Percentiles rank a stretch among this genome's conserved stretches.
Evolutionary conservation across 106 monocot species (phyloP).

Genomic region (Agapanthus africanus): DNA sequence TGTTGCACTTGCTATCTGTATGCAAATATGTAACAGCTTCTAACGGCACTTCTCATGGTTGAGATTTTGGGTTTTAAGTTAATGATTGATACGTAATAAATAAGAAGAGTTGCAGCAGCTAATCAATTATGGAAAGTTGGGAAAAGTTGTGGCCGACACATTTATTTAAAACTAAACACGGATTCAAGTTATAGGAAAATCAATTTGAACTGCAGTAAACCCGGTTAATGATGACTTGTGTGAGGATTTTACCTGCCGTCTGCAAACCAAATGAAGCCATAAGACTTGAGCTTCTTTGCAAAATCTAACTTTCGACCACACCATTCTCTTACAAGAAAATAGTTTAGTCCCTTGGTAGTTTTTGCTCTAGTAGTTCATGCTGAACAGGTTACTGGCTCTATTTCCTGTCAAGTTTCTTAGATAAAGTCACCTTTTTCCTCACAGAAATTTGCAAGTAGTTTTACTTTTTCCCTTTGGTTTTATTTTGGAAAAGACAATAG

Average conservation of each 20-base stretch:
- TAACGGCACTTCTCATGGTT: neutral
- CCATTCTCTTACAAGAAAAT: neutral
- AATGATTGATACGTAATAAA: neutral
- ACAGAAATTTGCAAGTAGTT: neutral
- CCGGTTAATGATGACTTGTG: neutral
- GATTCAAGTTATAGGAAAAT: neutral
- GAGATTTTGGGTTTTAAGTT: neutral
- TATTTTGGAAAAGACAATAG: conserved; percentile 12
- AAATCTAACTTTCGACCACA: neutral
- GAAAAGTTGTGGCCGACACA: too few species aligned
- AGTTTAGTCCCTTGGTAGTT: neutral
- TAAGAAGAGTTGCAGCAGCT: neutral
- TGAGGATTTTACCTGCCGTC: neutral
- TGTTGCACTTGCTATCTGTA: too few species aligned
- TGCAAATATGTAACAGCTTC: neutral
- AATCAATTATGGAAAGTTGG: neutral
- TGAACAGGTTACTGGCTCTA: neutral
- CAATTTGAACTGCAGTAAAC: too few species aligned
- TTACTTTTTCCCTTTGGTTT: neutral
- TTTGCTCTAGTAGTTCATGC: neutral
- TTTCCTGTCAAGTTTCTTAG: neutral
- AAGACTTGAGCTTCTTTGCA: neutral
- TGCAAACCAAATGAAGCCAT: neutral
- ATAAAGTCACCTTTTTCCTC: neutral
- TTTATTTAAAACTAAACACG: neutral